A percentile compares a stretch with the other conserved stretches of the same genome.
These are phyloP conservation scores for Fusarium citri DNA, from an alignment of 2,329 filamentous ascomycete species.

Conservation along the genomic window DNA sequence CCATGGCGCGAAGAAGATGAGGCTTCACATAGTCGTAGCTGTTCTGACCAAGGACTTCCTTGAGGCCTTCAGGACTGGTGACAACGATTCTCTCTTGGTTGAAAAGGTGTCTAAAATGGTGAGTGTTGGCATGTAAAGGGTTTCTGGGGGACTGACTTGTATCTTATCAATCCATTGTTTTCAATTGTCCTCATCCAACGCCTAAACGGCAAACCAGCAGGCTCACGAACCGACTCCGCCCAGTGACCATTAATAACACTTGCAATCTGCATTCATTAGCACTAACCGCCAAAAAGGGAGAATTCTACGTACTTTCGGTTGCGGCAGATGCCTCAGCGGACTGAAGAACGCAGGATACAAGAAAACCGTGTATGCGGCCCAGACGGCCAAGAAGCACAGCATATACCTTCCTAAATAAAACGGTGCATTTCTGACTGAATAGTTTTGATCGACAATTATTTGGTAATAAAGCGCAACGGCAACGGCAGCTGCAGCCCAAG, in stretches of 20 bases:
- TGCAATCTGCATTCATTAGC: background rate
- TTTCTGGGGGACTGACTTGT: background rate
- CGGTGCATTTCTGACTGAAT: constrained; percentile 1
- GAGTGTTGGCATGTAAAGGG: accelerated
- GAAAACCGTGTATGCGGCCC: constrained; percentile 13
- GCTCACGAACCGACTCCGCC: constrained; percentile 30
- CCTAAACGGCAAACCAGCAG: constrained; percentile 28
- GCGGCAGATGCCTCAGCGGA: constrained; percentile 14
- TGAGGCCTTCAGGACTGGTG: constrained; percentile 25
- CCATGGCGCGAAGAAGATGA: constrained; percentile 30
- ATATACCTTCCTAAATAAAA: constrained; percentile 8
- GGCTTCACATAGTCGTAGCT: constrained; percentile 35
- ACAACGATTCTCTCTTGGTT: constrained; percentile 30
- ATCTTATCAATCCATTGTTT: constrained; percentile 35
- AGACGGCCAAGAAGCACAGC: constrained; percentile 3
- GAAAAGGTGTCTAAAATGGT: constrained; percentile 16
- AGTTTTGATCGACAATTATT: background rate
- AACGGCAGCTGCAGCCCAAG: constrained; percentile 21
- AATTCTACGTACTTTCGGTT: constrained; percentile 1
- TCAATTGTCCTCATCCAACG: constrained; percentile 34
- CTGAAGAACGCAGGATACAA: constrained; percentile 25
- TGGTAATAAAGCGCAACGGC: background rate
- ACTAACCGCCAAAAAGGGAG: accelerated
- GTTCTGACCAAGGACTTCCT: constrained; percentile 28
- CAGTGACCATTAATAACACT: constrained; percentile 33